phyloP scores from a whole-genome alignment of 495 filamentous ascomycete species.

The Margaritispora aquatica region DNA sequence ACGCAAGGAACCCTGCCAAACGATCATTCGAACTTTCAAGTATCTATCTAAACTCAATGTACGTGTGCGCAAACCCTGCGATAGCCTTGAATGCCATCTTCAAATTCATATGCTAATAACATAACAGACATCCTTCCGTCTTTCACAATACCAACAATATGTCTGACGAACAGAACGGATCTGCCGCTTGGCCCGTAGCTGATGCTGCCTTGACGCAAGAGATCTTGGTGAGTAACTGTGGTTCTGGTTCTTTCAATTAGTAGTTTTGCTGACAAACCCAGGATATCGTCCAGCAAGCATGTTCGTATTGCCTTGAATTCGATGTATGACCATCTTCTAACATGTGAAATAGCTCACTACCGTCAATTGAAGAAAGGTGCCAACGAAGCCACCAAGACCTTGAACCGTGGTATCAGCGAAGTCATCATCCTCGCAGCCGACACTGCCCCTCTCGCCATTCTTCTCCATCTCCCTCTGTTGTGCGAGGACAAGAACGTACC shows the following conservation, averaged over 20 bases:
- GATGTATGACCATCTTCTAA: too few species aligned
- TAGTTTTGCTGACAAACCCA: neutral
- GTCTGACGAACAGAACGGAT: slow-evolving; percentile 42
- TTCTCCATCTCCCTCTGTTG: slow-evolving; percentile 86
- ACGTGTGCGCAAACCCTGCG: neutral
- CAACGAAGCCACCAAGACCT: slow-evolving; percentile 74
- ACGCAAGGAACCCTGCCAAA: slow-evolving; percentile 54
- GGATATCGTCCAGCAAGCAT: slow-evolving; percentile 47
- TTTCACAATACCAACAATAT: slow-evolving; percentile 27
- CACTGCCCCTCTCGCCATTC: slow-evolving; percentile 76
- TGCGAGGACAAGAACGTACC: slow-evolving; percentile 74
- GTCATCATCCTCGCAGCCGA: slow-evolving; percentile 87
- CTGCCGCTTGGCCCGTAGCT: slow-evolving; percentile 81
- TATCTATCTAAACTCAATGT: slow-evolving; percentile 8
- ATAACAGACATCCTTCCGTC: neutral
- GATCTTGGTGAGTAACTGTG: neutral
- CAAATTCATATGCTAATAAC: slow-evolving; percentile 21
- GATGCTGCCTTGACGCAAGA: slow-evolving; percentile 54
- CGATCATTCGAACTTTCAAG: neutral
- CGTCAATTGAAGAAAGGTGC: slow-evolving; percentile 85
- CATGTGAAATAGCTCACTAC: too few species aligned
- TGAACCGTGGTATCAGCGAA: slow-evolving; percentile 84
- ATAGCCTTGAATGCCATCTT: slow-evolving; percentile 1
- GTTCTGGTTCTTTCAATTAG: too few species aligned
- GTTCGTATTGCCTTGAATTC: too few species aligned